These are phyloP conservation scores for Kazachstania psychrophila DNA, from an alignment of 805 yeast species.

Conservation along the genomic window DNA sequence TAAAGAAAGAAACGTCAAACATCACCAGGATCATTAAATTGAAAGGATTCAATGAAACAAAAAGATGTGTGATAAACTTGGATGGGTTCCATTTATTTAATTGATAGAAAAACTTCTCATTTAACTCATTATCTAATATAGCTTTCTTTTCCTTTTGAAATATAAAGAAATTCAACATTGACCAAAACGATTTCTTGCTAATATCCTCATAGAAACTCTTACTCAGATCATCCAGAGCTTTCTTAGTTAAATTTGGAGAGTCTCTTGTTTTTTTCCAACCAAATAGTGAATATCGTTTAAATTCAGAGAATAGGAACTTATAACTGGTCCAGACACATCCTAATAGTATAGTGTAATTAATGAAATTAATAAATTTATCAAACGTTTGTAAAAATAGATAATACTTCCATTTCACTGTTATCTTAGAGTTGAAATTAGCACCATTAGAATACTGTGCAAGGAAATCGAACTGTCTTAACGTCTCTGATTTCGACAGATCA, in stretches of 20 bases:
- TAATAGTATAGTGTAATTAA: too few species aligned
- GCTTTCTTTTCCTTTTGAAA: constrained; percentile 7
- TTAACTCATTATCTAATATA: constrained; percentile 12
- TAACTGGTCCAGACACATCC: too few species aligned
- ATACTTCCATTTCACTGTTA: not conserved
- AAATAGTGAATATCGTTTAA: constrained; percentile 19
- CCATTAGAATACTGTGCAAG: constrained; percentile 8
- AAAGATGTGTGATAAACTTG: constrained; percentile 42
- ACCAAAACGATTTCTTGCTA: constrained; percentile 16
- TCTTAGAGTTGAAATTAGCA: not conserved
- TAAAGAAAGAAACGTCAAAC: constrained; percentile 31
- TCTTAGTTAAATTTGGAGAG: constrained; percentile 16
- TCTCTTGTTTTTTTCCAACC: not conserved
- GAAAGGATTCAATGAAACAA: constrained; percentile 52
- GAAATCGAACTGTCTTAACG: constrained; percentile 14
- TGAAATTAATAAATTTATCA: not conserved
- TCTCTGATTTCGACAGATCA: constrained; percentile 24
- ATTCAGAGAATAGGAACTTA: constrained; percentile 15
- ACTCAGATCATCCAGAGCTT: constrained; percentile 14
- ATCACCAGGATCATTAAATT: constrained; percentile 37
- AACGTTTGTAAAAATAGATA: not conserved
- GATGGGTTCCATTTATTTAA: constrained; percentile 62
- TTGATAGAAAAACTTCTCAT: constrained; percentile 39
- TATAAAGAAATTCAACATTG: constrained; percentile 14
- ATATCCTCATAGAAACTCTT: constrained; percentile 16